Base-by-base conservation (phyloP, 108 stramenopile genomes). In the Skeletonema tropicum region DNA sequence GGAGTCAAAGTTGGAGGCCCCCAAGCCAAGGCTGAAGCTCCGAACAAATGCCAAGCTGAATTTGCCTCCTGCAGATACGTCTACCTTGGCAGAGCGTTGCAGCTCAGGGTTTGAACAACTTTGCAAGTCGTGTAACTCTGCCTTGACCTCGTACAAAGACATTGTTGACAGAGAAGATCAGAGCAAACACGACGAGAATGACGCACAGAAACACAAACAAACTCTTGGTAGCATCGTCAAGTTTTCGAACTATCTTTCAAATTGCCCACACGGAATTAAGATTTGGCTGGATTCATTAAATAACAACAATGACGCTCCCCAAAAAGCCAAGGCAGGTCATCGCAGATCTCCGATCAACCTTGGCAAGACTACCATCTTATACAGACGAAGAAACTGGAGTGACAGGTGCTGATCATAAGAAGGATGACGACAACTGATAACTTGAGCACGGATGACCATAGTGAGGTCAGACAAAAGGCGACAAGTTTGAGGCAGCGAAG, bases 221-320 rank as follows among this genome's bases (percentile, higher is more conserved):
- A 32, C 69, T 41, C 74, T 81, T 23, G 65, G 46, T 35, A 58
- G 55, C 52, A 60, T 81, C 39, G 38, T 70, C 26, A 61, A 38
- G 45, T 75, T 81, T 30, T 69, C 80, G 8, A 81, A 81, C 49
- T 81, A 64, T 31, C 70, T 81, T 14, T 69, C 80, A 32, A 75
- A 66, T 25, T 71, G 74, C 31, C 74, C 46, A 21, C 45, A 59
- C 45, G 73, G 68, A 41, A 61, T 70, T 35, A 75, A 71, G 31
- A 71, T 75, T 19, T 81, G 80, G 80, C 31, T 81, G 2, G 65
- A 62, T 6, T 81, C 60, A 15, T 60, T 75, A 48, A 75, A 60
- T 19, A 81, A 52, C 23, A 71, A 70, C 5, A 36, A 66, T 55
- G 74, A 31, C 38, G 57, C 60, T 30, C 31, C 45, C 26, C 46